Conservation (phyloP, 2,329 filamentous ascomycete species). For the Penicillium aurantiogriseum region DNA sequence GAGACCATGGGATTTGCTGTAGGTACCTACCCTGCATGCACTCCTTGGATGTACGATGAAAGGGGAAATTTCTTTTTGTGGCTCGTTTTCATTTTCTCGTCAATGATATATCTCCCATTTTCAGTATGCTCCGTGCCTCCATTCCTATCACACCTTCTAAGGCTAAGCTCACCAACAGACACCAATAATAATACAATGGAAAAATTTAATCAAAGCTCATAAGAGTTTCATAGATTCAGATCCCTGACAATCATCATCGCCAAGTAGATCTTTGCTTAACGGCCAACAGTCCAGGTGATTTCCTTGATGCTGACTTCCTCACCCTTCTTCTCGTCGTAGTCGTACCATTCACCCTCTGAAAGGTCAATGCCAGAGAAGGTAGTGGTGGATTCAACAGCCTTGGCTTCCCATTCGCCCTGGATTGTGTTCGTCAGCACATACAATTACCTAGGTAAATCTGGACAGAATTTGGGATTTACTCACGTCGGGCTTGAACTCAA, state of each 20-base stretch:
- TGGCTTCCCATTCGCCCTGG: constrained; percentile 86
- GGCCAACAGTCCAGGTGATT: constrained; percentile 78
- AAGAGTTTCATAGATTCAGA: constrained; percentile 6
- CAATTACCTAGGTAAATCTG: neutral
- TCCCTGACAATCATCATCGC: neutral
- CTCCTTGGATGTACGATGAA: neutral
- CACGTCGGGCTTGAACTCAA: constrained; percentile 86
- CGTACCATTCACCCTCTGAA: constrained; percentile 91
- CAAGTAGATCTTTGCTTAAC: constrained; percentile 44
- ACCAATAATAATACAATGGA: constrained; percentile 4
- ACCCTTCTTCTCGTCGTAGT: constrained; percentile 91
- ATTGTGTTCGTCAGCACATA: constrained; percentile 6
- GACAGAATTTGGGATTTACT: constrained; percentile 22
- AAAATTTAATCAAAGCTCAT: constrained; percentile 6
- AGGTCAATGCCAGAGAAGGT: constrained; percentile 82
- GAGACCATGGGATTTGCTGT: neutral
- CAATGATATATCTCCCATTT: neutral
- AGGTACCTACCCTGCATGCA: neutral
- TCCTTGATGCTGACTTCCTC: constrained; percentile 93
- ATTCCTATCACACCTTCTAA: neutral
- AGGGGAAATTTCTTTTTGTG: neutral
- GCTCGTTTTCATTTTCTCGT: neutral
- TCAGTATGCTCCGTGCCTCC: neutral
- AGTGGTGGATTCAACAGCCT: constrained; percentile 74
- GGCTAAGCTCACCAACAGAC: neutral